Evolutionary conservation across 768 basidiomycete genomes (phyloP).

Genomic region (Austroboletus festivus): DNA sequence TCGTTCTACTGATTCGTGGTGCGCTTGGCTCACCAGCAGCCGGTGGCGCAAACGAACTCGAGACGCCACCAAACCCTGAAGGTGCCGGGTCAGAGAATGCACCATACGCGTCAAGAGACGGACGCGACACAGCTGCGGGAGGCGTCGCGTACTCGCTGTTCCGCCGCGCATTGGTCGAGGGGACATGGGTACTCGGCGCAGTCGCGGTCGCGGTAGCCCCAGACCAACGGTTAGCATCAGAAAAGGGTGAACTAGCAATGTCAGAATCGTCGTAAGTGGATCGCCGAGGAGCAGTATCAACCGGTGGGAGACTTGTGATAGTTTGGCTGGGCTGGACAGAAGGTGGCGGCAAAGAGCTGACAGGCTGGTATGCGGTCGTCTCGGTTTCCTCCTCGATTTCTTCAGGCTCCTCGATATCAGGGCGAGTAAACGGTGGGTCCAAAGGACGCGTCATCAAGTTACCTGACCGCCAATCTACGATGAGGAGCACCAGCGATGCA

Average conservation of each 20-base stretch:
- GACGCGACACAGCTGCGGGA: constrained; percentile 43
- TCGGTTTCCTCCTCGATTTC: constrained; percentile 57
- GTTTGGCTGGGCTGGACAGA: constrained; percentile 28
- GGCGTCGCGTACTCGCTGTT: constrained; percentile 30
- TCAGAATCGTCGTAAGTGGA: constrained; percentile 27
- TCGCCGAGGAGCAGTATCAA: constrained; percentile 14
- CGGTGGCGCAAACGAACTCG: constrained; percentile 34
- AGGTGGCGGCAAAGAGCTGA: constrained; percentile 33
- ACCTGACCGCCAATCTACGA: constrained; percentile 79
- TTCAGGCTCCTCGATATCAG: constrained; percentile 46
- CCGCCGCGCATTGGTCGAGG: constrained; percentile 19
- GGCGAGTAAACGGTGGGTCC: constrained; percentile 77
- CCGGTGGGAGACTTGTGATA: constrained; percentile 11
- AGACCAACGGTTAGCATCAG: constrained; percentile 51
- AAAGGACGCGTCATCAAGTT: constrained; percentile 44
- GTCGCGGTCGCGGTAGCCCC: constrained; percentile 29
- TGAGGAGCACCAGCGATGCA: constrained; percentile 60
- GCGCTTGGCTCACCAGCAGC: constrained; percentile 31
- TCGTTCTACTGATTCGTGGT: constrained; percentile 75
- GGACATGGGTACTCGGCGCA: constrained; percentile 23
- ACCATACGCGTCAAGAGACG: constrained; percentile 84
- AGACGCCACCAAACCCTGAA: constrained; percentile 56
- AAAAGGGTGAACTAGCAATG: constrained; percentile 40
- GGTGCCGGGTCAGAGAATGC: constrained; percentile 89
- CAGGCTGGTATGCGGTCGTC: constrained; percentile 43